Percentiles rank a stretch among this genome's conserved stretches.
Evolutionary conservation across 2,329 filamentous ascomycete genomes (phyloP).

Genomic region (Blastomyces emzantsi): DNA sequence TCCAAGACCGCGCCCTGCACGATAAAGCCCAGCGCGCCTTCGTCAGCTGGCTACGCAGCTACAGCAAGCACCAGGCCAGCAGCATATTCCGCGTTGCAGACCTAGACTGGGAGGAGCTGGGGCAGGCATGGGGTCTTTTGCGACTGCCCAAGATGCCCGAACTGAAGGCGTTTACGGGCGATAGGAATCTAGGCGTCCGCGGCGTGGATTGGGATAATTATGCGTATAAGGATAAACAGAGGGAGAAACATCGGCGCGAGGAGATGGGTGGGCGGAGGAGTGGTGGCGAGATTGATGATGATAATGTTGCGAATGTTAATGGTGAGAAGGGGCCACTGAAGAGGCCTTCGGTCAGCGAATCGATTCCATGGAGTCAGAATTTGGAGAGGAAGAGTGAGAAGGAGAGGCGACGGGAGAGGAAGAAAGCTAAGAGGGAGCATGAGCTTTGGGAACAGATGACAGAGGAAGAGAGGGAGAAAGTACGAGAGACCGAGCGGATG

Average conservation of each 20-base stretch:
- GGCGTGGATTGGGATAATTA: conserved; percentile 54
- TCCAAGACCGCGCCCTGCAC: conserved; percentile 57
- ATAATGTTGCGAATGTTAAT: conserved; percentile 16
- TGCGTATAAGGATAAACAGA: conserved; percentile 61
- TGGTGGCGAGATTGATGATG: not conserved
- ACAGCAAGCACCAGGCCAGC: conserved; percentile 80
- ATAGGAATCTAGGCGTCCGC: conserved; percentile 50
- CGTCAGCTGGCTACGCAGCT: conserved; percentile 86
- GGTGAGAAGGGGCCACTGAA: conserved; percentile 36
- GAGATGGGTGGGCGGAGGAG: conserved; percentile 44
- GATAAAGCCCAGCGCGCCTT: conserved; percentile 89
- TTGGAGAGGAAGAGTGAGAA: conserved; percentile 56
- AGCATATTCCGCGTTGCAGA: conserved; percentile 82
- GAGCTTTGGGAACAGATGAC: conserved; percentile 57
- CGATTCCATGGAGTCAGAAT: conserved; percentile 64
- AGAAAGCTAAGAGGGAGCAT: conserved; percentile 54
- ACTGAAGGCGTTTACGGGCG: conserved; percentile 61
- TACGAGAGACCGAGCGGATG: conserved; percentile 55
- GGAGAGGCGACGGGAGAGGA: conserved; percentile 54
- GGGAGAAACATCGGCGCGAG: conserved; percentile 56
- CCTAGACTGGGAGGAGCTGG: conserved; percentile 76
- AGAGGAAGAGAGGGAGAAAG: conserved; percentile 57
- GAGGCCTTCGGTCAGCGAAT: conserved; percentile 53
- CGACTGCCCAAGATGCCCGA: conserved; percentile 93
- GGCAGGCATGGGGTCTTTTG: conserved; percentile 74